These are phyloP conservation scores for Lotmaria passim DNA, from an alignment of 208 protist species.

Conservation along the genomic window DNA sequence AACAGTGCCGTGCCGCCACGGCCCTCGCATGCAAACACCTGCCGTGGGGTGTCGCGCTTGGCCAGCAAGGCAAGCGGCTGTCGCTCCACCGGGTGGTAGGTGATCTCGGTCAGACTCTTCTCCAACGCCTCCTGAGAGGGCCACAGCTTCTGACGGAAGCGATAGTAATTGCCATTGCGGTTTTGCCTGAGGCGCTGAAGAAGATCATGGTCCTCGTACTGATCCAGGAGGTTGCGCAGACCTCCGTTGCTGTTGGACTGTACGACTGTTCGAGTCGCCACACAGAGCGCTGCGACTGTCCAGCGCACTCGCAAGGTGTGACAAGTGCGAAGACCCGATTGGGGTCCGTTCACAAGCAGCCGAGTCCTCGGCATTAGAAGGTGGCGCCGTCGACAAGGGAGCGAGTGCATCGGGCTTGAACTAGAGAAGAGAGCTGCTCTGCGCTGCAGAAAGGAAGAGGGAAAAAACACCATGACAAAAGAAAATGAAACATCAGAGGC, in stretches of 20 bases:
- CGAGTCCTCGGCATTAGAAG: no score
- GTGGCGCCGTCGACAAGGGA: no score
- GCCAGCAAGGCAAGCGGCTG: slow-evolving; percentile 63
- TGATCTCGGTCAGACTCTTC: slow-evolving; percentile 50
- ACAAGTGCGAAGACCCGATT: neutral
- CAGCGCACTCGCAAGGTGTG: neutral
- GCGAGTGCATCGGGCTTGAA: no score
- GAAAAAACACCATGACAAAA: no score
- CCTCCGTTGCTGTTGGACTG: slow-evolving; percentile 54
- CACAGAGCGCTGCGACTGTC: neutral
- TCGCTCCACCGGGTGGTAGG: slow-evolving; percentile 75
- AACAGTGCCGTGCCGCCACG: slow-evolving; percentile 52
- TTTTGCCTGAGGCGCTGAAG: slow-evolving; percentile 53
- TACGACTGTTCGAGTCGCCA: slow-evolving; percentile 40
- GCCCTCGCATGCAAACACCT: slow-evolving; percentile 52
- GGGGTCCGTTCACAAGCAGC: neutral
- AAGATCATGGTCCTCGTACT: slow-evolving; percentile 59
- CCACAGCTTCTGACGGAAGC: slow-evolving; percentile 83
- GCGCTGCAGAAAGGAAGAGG: slow-evolving; percentile 4
- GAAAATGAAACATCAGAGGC: no score
- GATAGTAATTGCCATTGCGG: slow-evolving; percentile 79
- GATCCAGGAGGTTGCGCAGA: slow-evolving; percentile 66
- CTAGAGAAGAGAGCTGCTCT: no score
- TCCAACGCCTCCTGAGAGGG: slow-evolving; percentile 71
- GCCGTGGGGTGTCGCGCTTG: slow-evolving; percentile 32